A percentile compares a stretch with the other conserved stretches of the same genome.
These are phyloP conservation scores for Apiospora hydei DNA, from an alignment of 2,329 filamentous ascomycete species.

Conservation along the genomic window DNA sequence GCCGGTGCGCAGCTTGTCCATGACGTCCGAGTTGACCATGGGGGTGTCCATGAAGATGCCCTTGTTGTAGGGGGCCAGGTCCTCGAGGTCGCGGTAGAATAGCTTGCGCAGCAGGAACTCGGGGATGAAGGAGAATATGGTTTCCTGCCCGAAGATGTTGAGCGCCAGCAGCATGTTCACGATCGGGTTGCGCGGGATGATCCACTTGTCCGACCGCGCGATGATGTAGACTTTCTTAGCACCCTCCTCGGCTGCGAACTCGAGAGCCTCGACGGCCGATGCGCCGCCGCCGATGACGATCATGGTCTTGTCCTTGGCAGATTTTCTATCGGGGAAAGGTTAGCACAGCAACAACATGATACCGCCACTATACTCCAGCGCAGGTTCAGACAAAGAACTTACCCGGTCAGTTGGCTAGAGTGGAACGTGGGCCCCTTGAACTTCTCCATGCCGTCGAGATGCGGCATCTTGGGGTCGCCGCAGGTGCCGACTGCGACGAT, in stretches of 20 bases:
- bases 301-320: conserved; percentile 75
- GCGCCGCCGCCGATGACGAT: conserved; percentile 81
- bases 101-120: conserved; percentile 77
- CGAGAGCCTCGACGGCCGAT: conserved; percentile 81
- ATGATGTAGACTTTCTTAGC: conserved; percentile 76
- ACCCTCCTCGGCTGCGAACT: conserved; percentile 74
- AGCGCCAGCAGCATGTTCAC: conserved; percentile 76
- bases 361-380: no score
- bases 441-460: conserved; percentile 71
- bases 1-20: conserved; percentile 75
- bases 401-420: conserved; percentile 75
- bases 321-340: conserved; percentile 38
- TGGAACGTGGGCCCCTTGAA: conserved; percentile 79
- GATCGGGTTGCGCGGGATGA: conserved; percentile 81
- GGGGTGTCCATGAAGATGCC: conserved; percentile 85
- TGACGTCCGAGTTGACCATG: conserved; percentile 85
- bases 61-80: conserved; percentile 73
- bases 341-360: no score
- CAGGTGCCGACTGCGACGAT: conserved; percentile 83
- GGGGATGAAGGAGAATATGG: conserved; percentile 77
- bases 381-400: conserved; percentile 9
- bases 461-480: conserved; percentile 77
- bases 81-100: conserved; percentile 83
- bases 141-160: conserved; percentile 83
- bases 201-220: conserved; percentile 84